Conservation (phyloP, 192 early-diverging fungal genomes). For the Coemansia sp. region DNA sequence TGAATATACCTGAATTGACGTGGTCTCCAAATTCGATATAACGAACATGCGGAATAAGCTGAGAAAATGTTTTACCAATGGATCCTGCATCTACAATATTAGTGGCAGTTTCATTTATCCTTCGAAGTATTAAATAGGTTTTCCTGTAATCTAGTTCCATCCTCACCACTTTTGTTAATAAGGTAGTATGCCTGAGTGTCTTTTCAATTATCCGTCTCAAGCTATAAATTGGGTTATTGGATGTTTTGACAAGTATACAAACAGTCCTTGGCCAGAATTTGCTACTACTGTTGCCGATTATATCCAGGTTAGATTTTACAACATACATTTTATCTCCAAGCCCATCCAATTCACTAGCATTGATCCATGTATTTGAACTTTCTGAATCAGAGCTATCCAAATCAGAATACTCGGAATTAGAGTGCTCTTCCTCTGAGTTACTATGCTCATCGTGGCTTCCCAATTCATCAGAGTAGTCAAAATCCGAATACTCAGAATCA, state of each 20-base stretch:
- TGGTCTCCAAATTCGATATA: background rate
- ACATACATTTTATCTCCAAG: background rate
- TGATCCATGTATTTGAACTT: too few relatives aligned
- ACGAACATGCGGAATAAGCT: background rate
- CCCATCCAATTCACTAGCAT: too few relatives aligned
- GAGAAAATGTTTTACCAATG: background rate
- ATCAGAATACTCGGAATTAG: too few relatives aligned
- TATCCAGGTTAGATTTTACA: background rate
- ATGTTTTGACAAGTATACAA: background rate
- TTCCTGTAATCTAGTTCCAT: too few relatives aligned
- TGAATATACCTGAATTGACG: background rate
- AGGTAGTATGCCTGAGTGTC: background rate
- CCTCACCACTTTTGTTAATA: too few relatives aligned
- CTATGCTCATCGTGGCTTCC: too few relatives aligned
- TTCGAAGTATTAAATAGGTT: too few relatives aligned
- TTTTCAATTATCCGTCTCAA: background rate
- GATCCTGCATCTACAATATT: background rate
- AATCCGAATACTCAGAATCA: too few relatives aligned
- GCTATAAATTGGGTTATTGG: background rate
- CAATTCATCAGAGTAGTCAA: too few relatives aligned
- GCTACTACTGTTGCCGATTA: background rate
- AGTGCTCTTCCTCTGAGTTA: too few relatives aligned
- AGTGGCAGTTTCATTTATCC: background rate
- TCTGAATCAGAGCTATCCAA: too few relatives aligned
- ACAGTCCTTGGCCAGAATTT: background rate